Evolutionary conservation across 805 yeast species (phyloP).

Genomic region (Barnettozyma populi): DNA sequence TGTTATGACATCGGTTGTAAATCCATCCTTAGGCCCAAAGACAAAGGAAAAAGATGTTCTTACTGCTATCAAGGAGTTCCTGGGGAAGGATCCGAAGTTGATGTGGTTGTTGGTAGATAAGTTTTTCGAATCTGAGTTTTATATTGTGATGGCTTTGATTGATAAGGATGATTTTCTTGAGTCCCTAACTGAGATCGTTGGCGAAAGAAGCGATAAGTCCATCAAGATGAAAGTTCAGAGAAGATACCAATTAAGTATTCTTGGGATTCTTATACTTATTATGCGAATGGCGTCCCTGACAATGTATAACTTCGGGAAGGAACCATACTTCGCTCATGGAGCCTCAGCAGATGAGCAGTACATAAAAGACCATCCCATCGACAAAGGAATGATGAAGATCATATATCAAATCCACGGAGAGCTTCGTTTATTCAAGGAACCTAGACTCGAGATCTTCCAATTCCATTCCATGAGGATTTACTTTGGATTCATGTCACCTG

Average conservation of each 20-base stretch:
- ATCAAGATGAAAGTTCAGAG: constrained; percentile 13
- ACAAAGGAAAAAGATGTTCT: neutral
- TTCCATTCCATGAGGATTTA: constrained; percentile 14
- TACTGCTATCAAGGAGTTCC: neutral
- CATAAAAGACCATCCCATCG: constrained; percentile 16
- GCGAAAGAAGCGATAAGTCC: constrained; percentile 8
- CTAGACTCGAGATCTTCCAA: constrained; percentile 17
- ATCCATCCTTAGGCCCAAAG: neutral
- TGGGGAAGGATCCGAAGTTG: constrained; percentile 15
- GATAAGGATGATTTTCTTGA: constrained; percentile 16
- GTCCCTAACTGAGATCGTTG: constrained; percentile 14
- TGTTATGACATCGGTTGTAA: neutral
- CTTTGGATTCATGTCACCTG: constrained; percentile 19
- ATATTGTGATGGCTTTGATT: constrained; percentile 17
- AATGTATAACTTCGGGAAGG: constrained; percentile 18
- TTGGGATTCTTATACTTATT: constrained; percentile 18
- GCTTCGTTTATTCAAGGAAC: constrained; percentile 11
- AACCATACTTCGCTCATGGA: constrained; percentile 1
- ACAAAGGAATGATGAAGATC: constrained; percentile 9
- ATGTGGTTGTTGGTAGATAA: constrained; percentile 23
- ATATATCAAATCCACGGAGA: constrained; percentile 14
- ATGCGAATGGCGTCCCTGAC: constrained; percentile 22
- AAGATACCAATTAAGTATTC: constrained; percentile 15
- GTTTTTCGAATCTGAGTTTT: constrained; percentile 21
- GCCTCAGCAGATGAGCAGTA: constrained; percentile 12